phyloP scores from a whole-genome alignment of 2,329 filamentous ascomycete species.

The Geosmithia putterillii region DNA sequence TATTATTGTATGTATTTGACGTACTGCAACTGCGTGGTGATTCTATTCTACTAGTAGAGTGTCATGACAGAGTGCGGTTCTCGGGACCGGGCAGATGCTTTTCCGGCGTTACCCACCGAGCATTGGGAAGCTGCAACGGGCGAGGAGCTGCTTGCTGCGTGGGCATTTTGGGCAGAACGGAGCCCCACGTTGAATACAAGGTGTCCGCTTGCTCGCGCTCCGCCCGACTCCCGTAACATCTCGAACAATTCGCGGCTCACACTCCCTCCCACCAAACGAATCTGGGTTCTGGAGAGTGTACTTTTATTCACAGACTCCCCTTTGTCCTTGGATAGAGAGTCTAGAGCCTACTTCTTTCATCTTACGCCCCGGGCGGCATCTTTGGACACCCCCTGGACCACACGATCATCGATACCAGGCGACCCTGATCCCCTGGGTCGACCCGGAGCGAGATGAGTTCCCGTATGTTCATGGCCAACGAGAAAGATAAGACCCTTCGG shows the following conservation, averaged over 20 bases:
- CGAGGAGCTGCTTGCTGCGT: not conserved
- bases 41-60: too few species aligned
- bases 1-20: too few species aligned
- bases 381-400: conserved; percentile 1
- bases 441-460: conserved; percentile 5
- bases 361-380: not conserved
- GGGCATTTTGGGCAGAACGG: not conserved
- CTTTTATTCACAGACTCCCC: not conserved
- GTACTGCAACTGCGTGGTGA: too few species aligned
- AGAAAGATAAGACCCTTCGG: not conserved
- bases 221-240: not conserved
- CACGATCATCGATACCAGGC: not conserved
- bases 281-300: not conserved
- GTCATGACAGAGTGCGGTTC: not conserved
- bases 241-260: not conserved
- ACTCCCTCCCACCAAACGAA: not conserved
- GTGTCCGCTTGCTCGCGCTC: not conserved
- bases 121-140: not conserved
- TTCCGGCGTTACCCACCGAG: not conserved
- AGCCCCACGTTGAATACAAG: not conserved
- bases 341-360: not conserved
- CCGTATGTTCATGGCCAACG: conserved; percentile 2
- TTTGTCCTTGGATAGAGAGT: conserved; percentile 11
- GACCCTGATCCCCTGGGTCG: not conserved
- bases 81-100: not conserved